Evolutionary conservation across 257 asterid genomes (phyloP).

Genomic region (Solanum appendiculatum): DNA sequence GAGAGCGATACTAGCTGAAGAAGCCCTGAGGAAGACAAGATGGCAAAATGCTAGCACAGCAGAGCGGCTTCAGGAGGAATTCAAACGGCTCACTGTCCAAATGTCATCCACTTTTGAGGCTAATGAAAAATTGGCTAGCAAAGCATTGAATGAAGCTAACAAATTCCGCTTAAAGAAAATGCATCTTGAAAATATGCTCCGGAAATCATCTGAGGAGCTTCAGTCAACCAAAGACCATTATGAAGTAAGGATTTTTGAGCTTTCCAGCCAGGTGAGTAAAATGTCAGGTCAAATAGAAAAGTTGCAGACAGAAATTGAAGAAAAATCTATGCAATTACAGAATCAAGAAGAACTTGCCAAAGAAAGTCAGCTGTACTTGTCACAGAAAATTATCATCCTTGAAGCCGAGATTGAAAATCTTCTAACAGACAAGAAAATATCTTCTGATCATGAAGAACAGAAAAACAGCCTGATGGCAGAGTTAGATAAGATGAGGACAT

Average conservation of each 20-base stretch:
- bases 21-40: conserved; percentile 63
- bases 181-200: conserved; percentile 48
- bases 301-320: conserved; percentile 45
- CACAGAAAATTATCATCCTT: conserved; percentile 42
- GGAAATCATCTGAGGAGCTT: conserved; percentile 48
- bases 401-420: conserved; percentile 35
- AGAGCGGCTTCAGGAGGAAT: conserved; percentile 78
- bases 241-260: conserved; percentile 42
- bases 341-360: conserved; percentile 34
- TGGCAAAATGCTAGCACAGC: conserved; percentile 73
- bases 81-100: conserved; percentile 63
- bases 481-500: conserved; percentile 30
- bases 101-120: conserved; percentile 75
- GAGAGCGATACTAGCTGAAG: conserved; percentile 90
- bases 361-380: conserved; percentile 27
- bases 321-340: conserved; percentile 28
- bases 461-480: conserved; percentile 32
- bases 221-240: conserved; percentile 23
- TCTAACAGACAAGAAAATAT: conserved; percentile 16
- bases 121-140: conserved; percentile 74
- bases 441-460: conserved; percentile 27
- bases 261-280: conserved; percentile 27
- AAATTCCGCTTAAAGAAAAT: conserved; percentile 54
- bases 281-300: conserved; percentile 28
- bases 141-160: conserved; percentile 72